Percentiles rank a stretch among this genome's conserved stretches.
These are phyloP conservation scores for Clarireedia monteithiana DNA, from an alignment of 2,329 filamentous ascomycete species.

Conservation along the genomic window DNA sequence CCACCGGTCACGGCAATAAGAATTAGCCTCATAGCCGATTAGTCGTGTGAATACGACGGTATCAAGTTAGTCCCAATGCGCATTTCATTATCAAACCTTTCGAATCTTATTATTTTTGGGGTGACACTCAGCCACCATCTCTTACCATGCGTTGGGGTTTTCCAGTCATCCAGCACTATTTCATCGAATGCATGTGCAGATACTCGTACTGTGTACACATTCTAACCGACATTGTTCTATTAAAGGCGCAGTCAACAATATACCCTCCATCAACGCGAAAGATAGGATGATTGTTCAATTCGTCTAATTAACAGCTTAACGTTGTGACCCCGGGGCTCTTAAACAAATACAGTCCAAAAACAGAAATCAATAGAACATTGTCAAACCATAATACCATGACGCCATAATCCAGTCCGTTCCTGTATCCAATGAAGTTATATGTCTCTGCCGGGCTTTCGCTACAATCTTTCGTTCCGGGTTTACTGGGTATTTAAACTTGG, in stretches of 20 bases:
- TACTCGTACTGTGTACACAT: no score
- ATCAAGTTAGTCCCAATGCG: not conserved
- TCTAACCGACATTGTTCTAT: no score
- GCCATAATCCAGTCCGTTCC: not conserved
- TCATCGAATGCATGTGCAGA: no score
- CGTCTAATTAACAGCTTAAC: not conserved
- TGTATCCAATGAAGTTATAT: not conserved
- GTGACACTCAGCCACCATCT: not conserved
- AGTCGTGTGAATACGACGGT: not conserved
- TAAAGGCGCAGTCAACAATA: not conserved
- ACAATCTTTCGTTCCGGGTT: not conserved
- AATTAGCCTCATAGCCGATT: slow-evolving; percentile 1
- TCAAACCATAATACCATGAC: not conserved
- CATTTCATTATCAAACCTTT: not conserved
- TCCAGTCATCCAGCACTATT: no score
- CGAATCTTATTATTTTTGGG: not conserved
- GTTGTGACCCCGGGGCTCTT: not conserved
- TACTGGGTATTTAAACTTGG: not conserved
- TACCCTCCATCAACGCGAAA: not conserved
- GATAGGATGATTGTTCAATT: not conserved
- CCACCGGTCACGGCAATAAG: not conserved
- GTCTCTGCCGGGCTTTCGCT: not conserved
- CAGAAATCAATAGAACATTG: not conserved
- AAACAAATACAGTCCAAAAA: not conserved
- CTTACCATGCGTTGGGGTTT: no score